Evolutionary conservation across 257 asterid genomes (phyloP), one percentile per base, ranked within the genome.

Genomic region (Anisodus acutangulus): DNA sequence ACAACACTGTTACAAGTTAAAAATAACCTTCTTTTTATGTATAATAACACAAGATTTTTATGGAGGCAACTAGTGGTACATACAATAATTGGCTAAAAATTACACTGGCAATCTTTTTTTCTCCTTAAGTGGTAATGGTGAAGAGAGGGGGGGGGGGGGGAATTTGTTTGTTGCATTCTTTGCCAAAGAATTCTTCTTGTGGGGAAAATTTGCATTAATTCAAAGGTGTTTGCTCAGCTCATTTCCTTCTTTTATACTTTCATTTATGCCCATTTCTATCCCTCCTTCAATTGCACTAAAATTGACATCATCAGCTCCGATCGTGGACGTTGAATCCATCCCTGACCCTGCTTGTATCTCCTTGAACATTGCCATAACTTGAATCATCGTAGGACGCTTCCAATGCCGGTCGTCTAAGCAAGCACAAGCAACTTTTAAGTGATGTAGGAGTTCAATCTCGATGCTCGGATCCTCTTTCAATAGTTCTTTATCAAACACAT

Each of bases 321-420:
- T 88, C 1, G 95, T 86, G 9, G 98, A 88, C 6, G 92, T 81
- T 0, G 97, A 89, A 78, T 86, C 95, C 15, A 94, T 68, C 35
- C 93, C 98, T 0, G 93, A 88, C 43, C 98, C 97, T 2, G 97
- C 97, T 83, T 94, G 95, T 57, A 96, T 94, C 85, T 91, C 98
- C 84, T 96, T 94, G 83, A 96, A 96, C 95, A 86, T 90, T 0
- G 98, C 89, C 97, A 96, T 84, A 13, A 96, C 98, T 89, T 94
- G 94, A 58, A 94, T 92, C 92, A 96, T 93, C 0, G 98, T 90
- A 3, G 99, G 99, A 5, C 99, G 93, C 70, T 92, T 94, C 95
- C 91, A 90, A 19, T 91, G 91, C 69, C 97, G 93, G 26, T 94
- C 99, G 31, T 95, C 99, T 81, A 94, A 84, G 87, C 99, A 96